Evolutionary conservation across 306 rosid genomes (phyloP).

Genomic region (Trichosanthes truncata): DNA sequence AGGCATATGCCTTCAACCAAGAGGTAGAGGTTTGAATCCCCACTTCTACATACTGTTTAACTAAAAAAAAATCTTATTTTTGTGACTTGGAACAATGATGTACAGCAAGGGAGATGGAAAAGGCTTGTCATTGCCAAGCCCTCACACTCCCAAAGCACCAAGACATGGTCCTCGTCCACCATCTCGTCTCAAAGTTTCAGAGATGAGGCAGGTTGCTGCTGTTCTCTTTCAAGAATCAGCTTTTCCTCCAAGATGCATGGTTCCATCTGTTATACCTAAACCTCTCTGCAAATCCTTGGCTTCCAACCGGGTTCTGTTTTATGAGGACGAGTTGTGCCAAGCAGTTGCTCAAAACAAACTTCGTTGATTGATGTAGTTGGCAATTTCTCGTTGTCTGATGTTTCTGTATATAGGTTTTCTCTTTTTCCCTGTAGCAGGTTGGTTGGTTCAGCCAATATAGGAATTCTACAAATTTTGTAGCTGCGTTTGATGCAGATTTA

Average conservation of each 20-base stretch:
- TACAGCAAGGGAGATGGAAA: slow-evolving; percentile 67
- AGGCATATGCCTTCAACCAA: background rate
- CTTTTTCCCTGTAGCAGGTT: slow-evolving; percentile 11
- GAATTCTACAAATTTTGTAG: slow-evolving; percentile 48
- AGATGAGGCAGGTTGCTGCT: slow-evolving; percentile 85
- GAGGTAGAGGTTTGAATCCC: too few species aligned
- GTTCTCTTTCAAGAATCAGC: slow-evolving; percentile 82
- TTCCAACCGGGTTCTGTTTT: slow-evolving; percentile 79
- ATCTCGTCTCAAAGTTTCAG: slow-evolving; percentile 78
- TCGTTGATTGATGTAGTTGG: slow-evolving; percentile 29
- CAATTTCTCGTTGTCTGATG: slow-evolving; percentile 9
- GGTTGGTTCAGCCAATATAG: slow-evolving; percentile 26
- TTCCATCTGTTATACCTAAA: slow-evolving; percentile 59
- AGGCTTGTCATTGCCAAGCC: slow-evolving; percentile 43
- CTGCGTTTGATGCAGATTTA: slow-evolving; percentile 34
- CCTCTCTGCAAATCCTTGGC: slow-evolving; percentile 84
- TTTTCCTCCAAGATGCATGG: slow-evolving; percentile 59
- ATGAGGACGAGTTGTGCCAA: slow-evolving; percentile 90
- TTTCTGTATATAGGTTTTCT: slow-evolving; percentile 40
- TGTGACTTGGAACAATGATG: slow-evolving; percentile 3
- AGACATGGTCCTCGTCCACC: slow-evolving; percentile 88
- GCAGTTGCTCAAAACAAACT: slow-evolving; percentile 97
- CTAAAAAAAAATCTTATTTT: background rate
- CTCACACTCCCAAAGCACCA: slow-evolving; percentile 89
- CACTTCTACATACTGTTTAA: too few species aligned